Evolutionary conservation across 495 filamentous ascomycete species (phyloP).

Genomic region (Aspergillus indologenus): DNA sequence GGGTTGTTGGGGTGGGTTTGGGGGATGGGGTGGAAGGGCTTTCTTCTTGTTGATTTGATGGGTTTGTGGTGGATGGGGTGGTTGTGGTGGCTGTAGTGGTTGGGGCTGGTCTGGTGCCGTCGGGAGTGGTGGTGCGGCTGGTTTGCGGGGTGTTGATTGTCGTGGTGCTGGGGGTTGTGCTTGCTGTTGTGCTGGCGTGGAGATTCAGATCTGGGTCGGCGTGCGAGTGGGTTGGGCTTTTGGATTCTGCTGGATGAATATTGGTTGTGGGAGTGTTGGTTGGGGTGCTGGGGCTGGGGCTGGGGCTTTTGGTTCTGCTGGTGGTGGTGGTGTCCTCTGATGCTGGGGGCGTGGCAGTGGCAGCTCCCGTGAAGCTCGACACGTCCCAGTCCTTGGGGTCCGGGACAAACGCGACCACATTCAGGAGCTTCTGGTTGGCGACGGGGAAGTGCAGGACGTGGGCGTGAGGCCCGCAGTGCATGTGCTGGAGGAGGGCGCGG

Average conservation of each 20-base stretch:
- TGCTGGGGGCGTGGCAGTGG: too few species aligned
- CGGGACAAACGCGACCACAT: conserved; percentile 46
- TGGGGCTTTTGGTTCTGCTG: too few species aligned
- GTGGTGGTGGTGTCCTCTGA: too few species aligned
- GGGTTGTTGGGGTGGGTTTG: conserved; percentile 7
- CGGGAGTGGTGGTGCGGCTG: not conserved
- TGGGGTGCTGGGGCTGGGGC: too few species aligned
- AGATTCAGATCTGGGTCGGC: too few species aligned
- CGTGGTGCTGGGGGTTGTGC: not conserved
- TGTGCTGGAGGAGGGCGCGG: conserved; percentile 38
- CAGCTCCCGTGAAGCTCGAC: conserved; percentile 2
- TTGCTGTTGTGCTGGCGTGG: too few species aligned
- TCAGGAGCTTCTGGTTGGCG: conserved; percentile 34
- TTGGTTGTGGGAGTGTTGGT: too few species aligned
- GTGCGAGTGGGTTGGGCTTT: too few species aligned
- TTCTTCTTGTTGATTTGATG: not conserved
- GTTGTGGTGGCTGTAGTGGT: not conserved
- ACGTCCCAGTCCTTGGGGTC: conserved; percentile 36
- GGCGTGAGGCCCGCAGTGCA: conserved; percentile 42
- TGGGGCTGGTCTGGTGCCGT: conserved; percentile 16
- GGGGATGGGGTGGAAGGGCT: too few species aligned
- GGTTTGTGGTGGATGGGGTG: too few species aligned
- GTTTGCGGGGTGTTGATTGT: not conserved
- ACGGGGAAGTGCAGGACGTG: conserved; percentile 50
- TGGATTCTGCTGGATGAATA: too few species aligned